Evolutionary conservation across 192 early-diverging fungal genomes (phyloP).

Genomic region (Coemansia sp.): DNA sequence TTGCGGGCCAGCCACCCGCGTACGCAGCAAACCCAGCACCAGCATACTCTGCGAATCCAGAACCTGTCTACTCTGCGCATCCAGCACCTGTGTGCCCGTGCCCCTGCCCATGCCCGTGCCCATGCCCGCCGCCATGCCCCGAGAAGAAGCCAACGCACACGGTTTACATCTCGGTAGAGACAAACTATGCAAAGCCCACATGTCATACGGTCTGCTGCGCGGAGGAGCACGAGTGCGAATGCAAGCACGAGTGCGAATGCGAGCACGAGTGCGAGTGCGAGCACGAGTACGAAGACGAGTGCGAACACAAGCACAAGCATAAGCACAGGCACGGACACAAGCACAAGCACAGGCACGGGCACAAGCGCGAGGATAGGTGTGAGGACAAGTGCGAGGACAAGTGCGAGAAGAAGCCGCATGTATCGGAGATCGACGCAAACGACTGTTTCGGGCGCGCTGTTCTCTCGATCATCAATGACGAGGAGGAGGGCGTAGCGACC

Average conservation of each 20-base stretch:
- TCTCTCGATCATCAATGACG: slow-evolving; percentile 29
- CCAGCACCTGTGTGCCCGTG: slow-evolving; percentile 9
- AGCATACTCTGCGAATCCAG: background rate
- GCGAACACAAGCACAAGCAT: slow-evolving; percentile 13
- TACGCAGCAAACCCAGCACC: background rate
- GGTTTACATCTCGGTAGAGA: slow-evolving; percentile 44
- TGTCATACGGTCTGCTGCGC: slow-evolving; percentile 12
- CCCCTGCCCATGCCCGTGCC: slow-evolving; percentile 7
- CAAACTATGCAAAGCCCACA: slow-evolving; percentile 16
- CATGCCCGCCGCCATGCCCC: background rate
- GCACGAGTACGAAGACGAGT: slow-evolving; percentile 13
- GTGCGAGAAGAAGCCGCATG: slow-evolving; percentile 2
- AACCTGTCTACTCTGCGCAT: background rate
- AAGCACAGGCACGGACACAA: slow-evolving; percentile 31
- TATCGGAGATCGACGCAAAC: slow-evolving; percentile 17
- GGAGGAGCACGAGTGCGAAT: slow-evolving; percentile 20
- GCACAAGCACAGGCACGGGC: slow-evolving; percentile 14
- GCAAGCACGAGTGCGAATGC: slow-evolving; percentile 15
- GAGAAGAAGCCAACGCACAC: slow-evolving; percentile 27
- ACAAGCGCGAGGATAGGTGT: slow-evolving; percentile 4
- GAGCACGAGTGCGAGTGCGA: slow-evolving; percentile 29
- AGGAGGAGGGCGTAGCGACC: slow-evolving; percentile 25
- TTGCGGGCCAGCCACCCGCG: too few species aligned
- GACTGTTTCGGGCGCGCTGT: slow-evolving; percentile 46
- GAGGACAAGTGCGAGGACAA: background rate